Base-by-base conservation (phyloP, 2,329 filamentous ascomycete species). In the Leptographium procerum region DNA sequence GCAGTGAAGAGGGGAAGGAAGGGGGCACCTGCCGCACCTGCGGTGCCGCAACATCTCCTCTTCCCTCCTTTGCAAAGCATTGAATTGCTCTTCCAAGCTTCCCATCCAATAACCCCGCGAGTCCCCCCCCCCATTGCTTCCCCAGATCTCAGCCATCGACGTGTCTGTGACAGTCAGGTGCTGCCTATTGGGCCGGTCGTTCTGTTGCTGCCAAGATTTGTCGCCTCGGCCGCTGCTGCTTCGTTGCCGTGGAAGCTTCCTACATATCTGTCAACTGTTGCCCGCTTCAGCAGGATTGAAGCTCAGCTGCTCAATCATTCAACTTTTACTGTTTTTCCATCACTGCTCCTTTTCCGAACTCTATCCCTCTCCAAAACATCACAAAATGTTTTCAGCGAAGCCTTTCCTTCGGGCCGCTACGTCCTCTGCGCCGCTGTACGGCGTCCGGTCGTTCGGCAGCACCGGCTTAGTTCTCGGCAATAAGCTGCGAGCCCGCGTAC, bases 401-500 rank as follows among this genome's bases (percentile, higher is more conserved):
- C 34, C n/a, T 9, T 22, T 57, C n/a, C 28, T 50, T n/a, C 48
- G 56, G 7, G 31, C 31, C 8, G 50, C 56, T 14, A 14, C 47
- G 7, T 6, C 7, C 11, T 19, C 55, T 24, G 51, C 19, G 64
- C 73, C 75, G 62, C 78, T 77, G 68, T 73, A 75, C 65, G 69
- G 29, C 58, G 68, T 78, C 62, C 79, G 84, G 66, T 74, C 82
- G 65, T 80, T 88, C 68, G 77, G 77, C 69, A 79, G 80, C 59
- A 81, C 83, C 60, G 70, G 77, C 59, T 62, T 69, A 8, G 29
- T 63, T 67, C 70, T 70, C 59, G 70, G 72, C 63, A 78, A 63
- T 13, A 29, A 72, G 62, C 78, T 61, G 52, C 59, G 77, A 14
- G 6, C 9, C 11, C 56, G 43, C 60, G 76, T 84, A 24, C 94